phyloP scores from a whole-genome alignment of 2,329 filamentous ascomycete species.

The Geosmithia morbida region DNA sequence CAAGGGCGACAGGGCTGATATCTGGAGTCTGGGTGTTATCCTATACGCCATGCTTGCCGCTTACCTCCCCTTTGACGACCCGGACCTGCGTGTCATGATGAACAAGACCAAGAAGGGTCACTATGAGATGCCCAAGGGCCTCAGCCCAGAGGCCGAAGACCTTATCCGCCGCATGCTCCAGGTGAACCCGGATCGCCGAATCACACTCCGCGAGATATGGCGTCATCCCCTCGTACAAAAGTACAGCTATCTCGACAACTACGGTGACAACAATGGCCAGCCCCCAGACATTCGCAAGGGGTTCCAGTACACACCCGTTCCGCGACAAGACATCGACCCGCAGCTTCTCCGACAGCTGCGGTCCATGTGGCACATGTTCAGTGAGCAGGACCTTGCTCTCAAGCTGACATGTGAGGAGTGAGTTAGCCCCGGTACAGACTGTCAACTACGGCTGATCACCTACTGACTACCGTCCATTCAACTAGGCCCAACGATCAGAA shows the following conservation, averaged over 20 bases:
- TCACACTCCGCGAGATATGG: slow-evolving; percentile 73
- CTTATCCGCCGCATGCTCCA: slow-evolving; percentile 70
- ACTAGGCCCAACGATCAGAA: slow-evolving; percentile 78
- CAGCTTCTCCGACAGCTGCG: slow-evolving; percentile 76
- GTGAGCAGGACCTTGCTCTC: slow-evolving; percentile 54
- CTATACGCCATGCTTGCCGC: slow-evolving; percentile 79
- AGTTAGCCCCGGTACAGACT: slow-evolving; percentile 14
- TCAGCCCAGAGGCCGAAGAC: slow-evolving; percentile 58
- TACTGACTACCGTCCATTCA: slow-evolving; percentile 9
- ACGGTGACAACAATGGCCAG: slow-evolving; percentile 38
- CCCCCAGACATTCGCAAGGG: slow-evolving; percentile 45
- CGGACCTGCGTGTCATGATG: slow-evolving; percentile 48
- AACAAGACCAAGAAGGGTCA: slow-evolving; percentile 41
- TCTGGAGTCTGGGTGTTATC: slow-evolving; percentile 90
- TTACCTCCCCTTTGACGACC: slow-evolving; percentile 66
- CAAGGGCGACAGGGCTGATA: slow-evolving; percentile 72
- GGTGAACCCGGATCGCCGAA: slow-evolving; percentile 62
- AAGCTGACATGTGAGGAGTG: slow-evolving; percentile 54
- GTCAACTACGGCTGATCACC: neutral
- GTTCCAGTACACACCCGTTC: slow-evolving; percentile 41
- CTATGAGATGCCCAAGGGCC: slow-evolving; percentile 45
- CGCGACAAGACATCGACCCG: slow-evolving; percentile 56
- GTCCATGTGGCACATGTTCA: slow-evolving; percentile 81
- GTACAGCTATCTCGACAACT: slow-evolving; percentile 62
- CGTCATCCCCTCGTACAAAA: slow-evolving; percentile 73